A percentile compares a stretch with the other conserved stretches of the same genome.
Conservation (phyloP, 2,329 filamentous ascomycete genomes). For the Claviceps pazoutovae region DNA sequence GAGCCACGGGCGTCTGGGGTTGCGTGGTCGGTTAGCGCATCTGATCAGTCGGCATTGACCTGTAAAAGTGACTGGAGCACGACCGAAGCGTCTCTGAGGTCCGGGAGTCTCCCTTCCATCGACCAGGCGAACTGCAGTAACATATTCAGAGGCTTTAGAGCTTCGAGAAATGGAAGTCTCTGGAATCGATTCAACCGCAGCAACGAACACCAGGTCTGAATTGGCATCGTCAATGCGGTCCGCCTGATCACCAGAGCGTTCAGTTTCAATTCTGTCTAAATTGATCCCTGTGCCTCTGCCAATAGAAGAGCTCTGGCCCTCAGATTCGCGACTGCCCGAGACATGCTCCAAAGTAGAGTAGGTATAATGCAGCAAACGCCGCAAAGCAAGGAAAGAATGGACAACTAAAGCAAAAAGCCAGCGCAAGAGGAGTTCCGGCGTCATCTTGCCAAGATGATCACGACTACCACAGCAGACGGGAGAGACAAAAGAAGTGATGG, state of each 20-base stretch:
- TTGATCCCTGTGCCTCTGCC: neutral
- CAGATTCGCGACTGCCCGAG: neutral
- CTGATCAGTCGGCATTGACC: neutral
- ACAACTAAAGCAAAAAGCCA: neutral
- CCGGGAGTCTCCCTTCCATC: neutral
- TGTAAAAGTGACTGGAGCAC: neutral
- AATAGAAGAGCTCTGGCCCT: neutral
- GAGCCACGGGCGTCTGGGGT: slow-evolving; percentile 4
- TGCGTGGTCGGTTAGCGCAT: slow-evolving; percentile 3
- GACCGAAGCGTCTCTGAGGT: neutral
- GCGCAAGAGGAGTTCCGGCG: neutral
- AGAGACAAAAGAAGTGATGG: neutral
- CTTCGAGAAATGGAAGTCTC: neutral
- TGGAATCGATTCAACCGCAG: neutral
- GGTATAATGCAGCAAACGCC: neutral
- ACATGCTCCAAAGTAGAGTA: neutral
- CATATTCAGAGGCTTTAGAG: neutral
- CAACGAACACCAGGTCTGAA: neutral
- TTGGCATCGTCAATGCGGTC: neutral
- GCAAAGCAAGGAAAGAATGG: slow-evolving; percentile 1
- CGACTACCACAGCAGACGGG: neutral
- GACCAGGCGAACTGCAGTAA: neutral
- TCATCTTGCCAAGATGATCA: slow-evolving; percentile 2
- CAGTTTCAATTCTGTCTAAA: neutral
- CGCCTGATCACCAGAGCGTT: neutral